Evolutionary conservation across 75 land plant genomes (phyloP).

Genomic region (Cryptomeria japonica): DNA sequence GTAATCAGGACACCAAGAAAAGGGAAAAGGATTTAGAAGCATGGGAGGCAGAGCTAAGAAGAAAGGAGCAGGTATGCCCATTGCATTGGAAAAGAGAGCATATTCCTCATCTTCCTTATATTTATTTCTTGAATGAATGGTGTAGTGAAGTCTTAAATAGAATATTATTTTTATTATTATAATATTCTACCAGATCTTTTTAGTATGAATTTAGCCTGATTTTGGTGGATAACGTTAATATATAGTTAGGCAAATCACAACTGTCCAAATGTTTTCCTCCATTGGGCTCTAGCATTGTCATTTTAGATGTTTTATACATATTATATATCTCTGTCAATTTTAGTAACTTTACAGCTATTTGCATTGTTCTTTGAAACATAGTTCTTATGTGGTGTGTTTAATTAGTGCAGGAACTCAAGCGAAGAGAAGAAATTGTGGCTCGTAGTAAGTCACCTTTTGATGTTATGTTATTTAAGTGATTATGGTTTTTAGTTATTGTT

Average conservation of each 20-base stretch:
- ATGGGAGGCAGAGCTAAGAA: conserved; percentile 80
- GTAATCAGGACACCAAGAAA: conserved; percentile 62
- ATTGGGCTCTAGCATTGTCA: not conserved
- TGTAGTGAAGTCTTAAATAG: not conserved
- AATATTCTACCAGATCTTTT: not conserved
- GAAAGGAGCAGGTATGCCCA: conserved; percentile 65
- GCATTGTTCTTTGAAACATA: not conserved
- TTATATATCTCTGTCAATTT: not conserved
- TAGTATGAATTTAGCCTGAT: not conserved
- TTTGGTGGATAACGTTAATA: not conserved
- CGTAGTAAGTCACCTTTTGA: conserved; percentile 47
- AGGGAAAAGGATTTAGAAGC: conserved; percentile 74
- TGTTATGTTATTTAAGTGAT: not conserved
- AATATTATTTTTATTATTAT: not conserved
- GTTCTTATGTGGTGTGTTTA: not conserved
- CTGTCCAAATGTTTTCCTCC: not conserved
- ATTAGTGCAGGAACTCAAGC: conserved; percentile 68
- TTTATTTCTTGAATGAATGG: not conserved
- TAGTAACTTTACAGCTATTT: not conserved
- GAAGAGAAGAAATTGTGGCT: conserved; percentile 88
- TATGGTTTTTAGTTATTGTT: not conserved
- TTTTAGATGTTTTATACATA: not conserved
- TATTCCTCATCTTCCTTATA: not conserved
- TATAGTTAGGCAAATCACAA: not conserved
- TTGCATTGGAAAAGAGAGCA: not conserved